Conservation (phyloP, 176 grass and related monocot species). For the Themeda triandra region DNA sequence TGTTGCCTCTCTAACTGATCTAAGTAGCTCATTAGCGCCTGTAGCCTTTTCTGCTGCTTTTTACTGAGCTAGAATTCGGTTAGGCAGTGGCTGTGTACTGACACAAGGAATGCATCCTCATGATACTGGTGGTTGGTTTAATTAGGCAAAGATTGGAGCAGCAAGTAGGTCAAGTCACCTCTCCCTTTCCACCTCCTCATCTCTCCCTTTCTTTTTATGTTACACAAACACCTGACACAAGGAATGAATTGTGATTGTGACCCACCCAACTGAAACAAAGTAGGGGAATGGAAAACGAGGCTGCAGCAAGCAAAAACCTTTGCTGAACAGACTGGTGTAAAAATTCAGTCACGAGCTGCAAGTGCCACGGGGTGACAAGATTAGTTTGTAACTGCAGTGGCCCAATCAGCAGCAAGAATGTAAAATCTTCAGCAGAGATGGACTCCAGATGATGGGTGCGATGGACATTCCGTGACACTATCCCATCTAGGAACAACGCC, state of each 20-base stretch:
- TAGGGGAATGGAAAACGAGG: background rate
- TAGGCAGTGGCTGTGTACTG: background rate
- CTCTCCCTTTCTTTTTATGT: background rate
- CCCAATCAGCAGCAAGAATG: background rate
- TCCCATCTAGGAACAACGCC: background rate
- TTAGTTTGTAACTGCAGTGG: constrained; percentile 6
- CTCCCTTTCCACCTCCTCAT: background rate
- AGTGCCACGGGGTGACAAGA: background rate
- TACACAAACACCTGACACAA: background rate
- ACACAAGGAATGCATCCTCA: constrained; percentile 4
- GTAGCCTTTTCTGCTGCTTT: background rate
- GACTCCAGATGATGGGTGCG: background rate
- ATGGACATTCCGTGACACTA: background rate
- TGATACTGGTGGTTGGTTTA: constrained; percentile 18
- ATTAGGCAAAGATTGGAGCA: constrained; percentile 1
- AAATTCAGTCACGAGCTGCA: background rate
- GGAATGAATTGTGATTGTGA: background rate
- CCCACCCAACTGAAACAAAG: background rate
- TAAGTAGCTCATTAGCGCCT: background rate
- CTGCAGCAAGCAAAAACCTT: background rate
- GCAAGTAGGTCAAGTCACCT: background rate
- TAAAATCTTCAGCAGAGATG: background rate
- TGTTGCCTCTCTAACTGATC: constrained; percentile 1
- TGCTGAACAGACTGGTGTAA: background rate
- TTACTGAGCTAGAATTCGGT: background rate